Evolutionary conservation across 345 rosid genomes (phyloP).

Genomic region (Rhizophora apiculata): DNA sequence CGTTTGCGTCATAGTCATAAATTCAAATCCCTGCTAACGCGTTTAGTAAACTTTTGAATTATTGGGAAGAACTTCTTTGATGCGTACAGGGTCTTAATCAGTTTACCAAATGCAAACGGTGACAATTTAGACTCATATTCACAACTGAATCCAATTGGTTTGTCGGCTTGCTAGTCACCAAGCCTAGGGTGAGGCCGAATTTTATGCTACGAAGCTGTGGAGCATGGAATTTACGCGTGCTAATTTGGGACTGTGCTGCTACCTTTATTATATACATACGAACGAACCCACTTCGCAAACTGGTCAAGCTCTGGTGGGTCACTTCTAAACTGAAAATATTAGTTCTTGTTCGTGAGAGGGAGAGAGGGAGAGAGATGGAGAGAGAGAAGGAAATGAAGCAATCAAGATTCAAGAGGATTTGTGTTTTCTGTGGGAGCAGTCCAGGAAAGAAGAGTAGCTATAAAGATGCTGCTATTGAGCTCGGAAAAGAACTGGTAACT

Average conservation of each 20-base stretch:
- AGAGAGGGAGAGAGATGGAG: slow-evolving; percentile 13
- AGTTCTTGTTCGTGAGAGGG: background rate
- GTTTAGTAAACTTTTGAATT: too few relatives aligned
- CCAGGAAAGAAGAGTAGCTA: slow-evolving; percentile 32
- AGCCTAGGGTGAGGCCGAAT: background rate
- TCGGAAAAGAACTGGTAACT: slow-evolving; percentile 28
- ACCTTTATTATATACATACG: slow-evolving; percentile 28
- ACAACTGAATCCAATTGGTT: background rate
- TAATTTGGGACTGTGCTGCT: slow-evolving; percentile 8
- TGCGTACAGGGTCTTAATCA: too few relatives aligned
- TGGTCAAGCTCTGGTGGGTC: slow-evolving; percentile 9
- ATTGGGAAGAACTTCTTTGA: too few relatives aligned
- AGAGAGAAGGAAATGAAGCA: slow-evolving; percentile 16
- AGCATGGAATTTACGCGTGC: slow-evolving; percentile 20
- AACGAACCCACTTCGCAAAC: slow-evolving; percentile 2
- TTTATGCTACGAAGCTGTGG: background rate
- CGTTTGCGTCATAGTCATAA: too few relatives aligned
- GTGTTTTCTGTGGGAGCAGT: slow-evolving; percentile 35
- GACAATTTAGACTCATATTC: too few relatives aligned
- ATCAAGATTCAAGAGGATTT: slow-evolving; percentile 31
- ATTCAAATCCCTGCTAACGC: too few relatives aligned
- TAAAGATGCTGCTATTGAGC: slow-evolving; percentile 33
- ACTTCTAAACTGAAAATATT: background rate
- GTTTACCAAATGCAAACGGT: too few relatives aligned
- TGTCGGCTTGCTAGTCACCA: background rate